These are phyloP conservation scores for Candida maesae DNA, from an alignment of 805 yeast genomes.

Conservation along the genomic window DNA sequence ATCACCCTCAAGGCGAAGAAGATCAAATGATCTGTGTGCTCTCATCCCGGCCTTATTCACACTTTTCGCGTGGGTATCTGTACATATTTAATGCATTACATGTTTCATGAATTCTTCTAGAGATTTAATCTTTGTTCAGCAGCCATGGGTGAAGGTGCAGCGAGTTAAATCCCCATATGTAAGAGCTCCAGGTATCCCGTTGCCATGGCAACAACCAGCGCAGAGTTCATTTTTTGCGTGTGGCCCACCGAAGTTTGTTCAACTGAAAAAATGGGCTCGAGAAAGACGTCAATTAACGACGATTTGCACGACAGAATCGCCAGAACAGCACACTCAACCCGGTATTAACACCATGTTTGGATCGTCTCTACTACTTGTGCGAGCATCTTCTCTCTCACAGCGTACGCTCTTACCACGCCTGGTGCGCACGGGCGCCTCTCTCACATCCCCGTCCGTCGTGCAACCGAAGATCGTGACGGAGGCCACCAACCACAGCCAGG, in stretches of 20 bases:
- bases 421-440: slow-evolving; percentile 32
- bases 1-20: slow-evolving; percentile 88
- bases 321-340: too few relatives aligned
- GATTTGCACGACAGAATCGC: too few relatives aligned
- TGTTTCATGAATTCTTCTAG: not conserved
- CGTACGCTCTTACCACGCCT: slow-evolving; percentile 29
- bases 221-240: not conserved
- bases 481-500: slow-evolving; percentile 61
- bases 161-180: too few relatives aligned
- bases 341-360: slow-evolving; percentile 16
- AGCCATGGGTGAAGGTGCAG: too few relatives aligned
- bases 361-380: slow-evolving; percentile 12
- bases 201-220: not conserved
- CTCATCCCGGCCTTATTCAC: too few relatives aligned
- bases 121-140: too few relatives aligned
- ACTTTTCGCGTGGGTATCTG: not conserved
- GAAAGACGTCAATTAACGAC: not conserved
- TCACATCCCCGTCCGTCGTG: slow-evolving; percentile 34
- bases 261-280: slow-evolving; percentile 3
- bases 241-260: not conserved
- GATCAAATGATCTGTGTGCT: slow-evolving; percentile 72
- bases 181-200: not conserved
- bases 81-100: slow-evolving; percentile 4
- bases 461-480: slow-evolving; percentile 35
- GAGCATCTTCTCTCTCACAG: slow-evolving; percentile 10